A percentile compares a stretch with the other conserved stretches of the same genome.
These are phyloP conservation scores for Pilaira anomala DNA, from an alignment of 192 early-diverging fungal genomes.

Conservation along the genomic window DNA sequence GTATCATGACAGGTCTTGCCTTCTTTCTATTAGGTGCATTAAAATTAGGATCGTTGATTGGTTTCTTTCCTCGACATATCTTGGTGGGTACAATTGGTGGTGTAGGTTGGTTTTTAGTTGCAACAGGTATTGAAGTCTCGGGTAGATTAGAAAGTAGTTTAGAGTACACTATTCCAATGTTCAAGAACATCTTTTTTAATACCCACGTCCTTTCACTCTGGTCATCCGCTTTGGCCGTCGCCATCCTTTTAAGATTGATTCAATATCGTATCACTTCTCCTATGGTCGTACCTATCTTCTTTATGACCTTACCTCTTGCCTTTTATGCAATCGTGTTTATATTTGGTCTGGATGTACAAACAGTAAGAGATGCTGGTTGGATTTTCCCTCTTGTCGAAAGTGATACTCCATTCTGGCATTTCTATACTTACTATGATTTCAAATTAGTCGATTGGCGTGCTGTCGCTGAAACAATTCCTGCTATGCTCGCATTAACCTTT, in stretches of 20 bases:
- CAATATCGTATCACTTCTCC: constrained; percentile 63
- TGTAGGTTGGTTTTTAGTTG: constrained; percentile 90
- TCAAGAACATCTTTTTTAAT: constrained; percentile 63
- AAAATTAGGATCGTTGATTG: constrained; percentile 72
- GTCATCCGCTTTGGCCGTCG: constrained; percentile 66
- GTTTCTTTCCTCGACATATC: constrained; percentile 89
- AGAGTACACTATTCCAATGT: constrained; percentile 52
- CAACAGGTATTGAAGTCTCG: constrained; percentile 90
- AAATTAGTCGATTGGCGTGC: constrained; percentile 63
- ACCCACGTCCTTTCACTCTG: constrained; percentile 72
- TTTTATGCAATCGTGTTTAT: constrained; percentile 71
- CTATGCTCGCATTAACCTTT: constrained; percentile 89
- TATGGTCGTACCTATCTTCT: constrained; percentile 88
- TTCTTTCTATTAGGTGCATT: constrained; percentile 86
- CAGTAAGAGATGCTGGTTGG: constrained; percentile 75
- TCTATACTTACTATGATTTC: constrained; percentile 81
- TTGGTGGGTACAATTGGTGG: constrained; percentile 95
- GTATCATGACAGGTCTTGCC: constrained; percentile 82
- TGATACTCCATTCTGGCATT: constrained; percentile 80
- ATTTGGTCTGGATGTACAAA: constrained; percentile 58
- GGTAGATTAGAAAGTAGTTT: constrained; percentile 56
- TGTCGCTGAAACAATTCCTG: constrained; percentile 71
- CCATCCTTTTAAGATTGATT: constrained; percentile 69
- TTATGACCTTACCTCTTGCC: constrained; percentile 70
- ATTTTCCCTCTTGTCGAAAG: constrained; percentile 76